A percentile compares a stretch with the other conserved stretches of the same genome.
Conservation (phyloP, 495 filamentous ascomycete species). For the Podospora pseudoanserina region DNA sequence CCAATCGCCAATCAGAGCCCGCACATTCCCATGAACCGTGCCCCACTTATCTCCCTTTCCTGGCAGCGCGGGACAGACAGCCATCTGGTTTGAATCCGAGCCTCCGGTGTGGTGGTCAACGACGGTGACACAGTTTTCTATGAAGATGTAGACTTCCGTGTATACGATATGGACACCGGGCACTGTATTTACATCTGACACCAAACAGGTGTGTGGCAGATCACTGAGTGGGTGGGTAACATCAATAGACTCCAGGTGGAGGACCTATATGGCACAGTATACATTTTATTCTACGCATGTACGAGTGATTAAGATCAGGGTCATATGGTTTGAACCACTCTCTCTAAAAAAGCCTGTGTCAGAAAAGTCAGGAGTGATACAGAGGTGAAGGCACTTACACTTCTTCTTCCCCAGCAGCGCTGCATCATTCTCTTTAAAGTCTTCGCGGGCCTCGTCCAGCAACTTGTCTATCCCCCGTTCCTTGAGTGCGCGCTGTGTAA, state of each 20-base stretch:
- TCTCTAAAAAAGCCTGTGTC: not conserved
- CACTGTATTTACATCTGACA: not conserved
- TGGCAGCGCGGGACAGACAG: not conserved
- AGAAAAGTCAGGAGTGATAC: not conserved
- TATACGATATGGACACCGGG: no score
- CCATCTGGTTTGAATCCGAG: not conserved
- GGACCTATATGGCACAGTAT: not conserved
- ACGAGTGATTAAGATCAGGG: not conserved
- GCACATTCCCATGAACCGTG: not conserved
- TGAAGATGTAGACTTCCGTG: no score
- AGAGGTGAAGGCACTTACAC: conserved; percentile 20
- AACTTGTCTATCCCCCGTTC: conserved; percentile 81
- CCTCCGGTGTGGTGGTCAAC: not conserved
- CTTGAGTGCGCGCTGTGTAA: conserved; percentile 67
- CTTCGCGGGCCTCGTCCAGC: conserved; percentile 78
- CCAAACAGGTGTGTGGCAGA: no score
- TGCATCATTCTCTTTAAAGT: conserved; percentile 74
- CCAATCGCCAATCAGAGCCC: not conserved
- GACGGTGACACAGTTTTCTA: not conserved
- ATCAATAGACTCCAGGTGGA: not conserved
- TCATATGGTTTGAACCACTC: not conserved
- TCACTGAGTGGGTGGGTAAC: no score
- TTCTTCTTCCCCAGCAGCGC: conserved; percentile 60
- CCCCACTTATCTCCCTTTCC: not conserved
- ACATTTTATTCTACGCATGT: not conserved